A percentile compares a stretch with the other conserved stretches of the same genome.
These are phyloP conservation scores for Barnettozyma populi DNA, from an alignment of 805 yeast species.

Conservation along the genomic window DNA sequence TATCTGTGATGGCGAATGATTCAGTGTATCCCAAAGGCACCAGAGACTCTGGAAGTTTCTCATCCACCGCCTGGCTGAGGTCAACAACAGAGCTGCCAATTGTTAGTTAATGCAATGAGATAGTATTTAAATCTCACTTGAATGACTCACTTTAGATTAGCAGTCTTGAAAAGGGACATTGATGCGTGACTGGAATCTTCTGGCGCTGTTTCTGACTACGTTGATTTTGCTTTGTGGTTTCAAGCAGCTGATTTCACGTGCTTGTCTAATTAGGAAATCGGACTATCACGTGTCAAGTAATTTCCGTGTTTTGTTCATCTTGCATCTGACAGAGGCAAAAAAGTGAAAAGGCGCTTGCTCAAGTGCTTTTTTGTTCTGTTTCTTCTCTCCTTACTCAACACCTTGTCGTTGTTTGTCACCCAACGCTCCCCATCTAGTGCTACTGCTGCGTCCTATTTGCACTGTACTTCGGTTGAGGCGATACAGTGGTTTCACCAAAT, in stretches of 20 bases:
- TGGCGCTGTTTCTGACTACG: neutral
- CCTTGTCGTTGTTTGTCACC: constrained; percentile 1
- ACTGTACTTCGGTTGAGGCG: constrained; percentile 11
- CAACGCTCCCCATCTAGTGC: neutral
- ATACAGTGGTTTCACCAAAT: constrained; percentile 6
- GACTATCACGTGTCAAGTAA: neutral
- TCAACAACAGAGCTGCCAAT: constrained; percentile 17
- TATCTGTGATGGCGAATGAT: constrained; percentile 37
- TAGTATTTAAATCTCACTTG: neutral
- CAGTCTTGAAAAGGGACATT: constrained; percentile 13
- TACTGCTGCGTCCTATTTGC: constrained; percentile 7
- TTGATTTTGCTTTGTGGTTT: neutral
- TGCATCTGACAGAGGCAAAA: neutral
- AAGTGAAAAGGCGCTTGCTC: neutral
- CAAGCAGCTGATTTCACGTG: no score
- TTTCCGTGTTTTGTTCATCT: no score
- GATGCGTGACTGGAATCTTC: neutral
- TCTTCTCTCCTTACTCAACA: neutral
- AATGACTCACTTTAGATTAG: constrained; percentile 12
- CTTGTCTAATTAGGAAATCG: neutral
- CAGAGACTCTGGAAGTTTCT: constrained; percentile 10
- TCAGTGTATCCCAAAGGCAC: constrained; percentile 35
- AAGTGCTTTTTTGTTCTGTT: neutral
- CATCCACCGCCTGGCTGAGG: constrained; percentile 14
- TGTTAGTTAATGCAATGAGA: neutral